Evolutionary conservation across 2,329 filamentous ascomycete genomes (phyloP), one percentile per base, ranked within the genome.

Genomic region (Myrmaecium sp.): DNA sequence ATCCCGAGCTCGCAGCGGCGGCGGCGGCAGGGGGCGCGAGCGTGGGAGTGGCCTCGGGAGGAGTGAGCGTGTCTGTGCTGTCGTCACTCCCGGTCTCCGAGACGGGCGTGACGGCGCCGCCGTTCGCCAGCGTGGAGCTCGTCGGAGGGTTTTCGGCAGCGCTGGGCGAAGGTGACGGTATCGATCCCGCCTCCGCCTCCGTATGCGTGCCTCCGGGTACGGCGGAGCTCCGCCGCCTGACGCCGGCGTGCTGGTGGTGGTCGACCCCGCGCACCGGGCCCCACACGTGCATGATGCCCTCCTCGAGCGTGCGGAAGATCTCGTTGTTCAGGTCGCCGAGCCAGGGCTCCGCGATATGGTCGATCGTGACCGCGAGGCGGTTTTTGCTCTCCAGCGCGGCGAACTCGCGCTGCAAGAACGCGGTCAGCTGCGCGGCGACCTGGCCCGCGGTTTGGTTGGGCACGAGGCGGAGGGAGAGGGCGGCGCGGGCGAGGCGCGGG

Each of bases 341-440:
- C 89, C 89, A 98, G 0, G 89, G 83, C 45, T 98, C 89, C 0
- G 89, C 86, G 52, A 80, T 76, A 45, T 94, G 89, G 37, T 93
- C 83, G 36, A 98, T 84, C 16, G 73, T 74, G 20, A 98, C 69
- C 2, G 64, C 75, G 18, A 98, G 62, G 5, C 62, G 66, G 42
- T 98, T 98, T 33, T 79, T 74, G 1, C 81, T 86, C 16, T 74
- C 73, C 2, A 95, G 69, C 10, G 64, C 54, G 1, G 60, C 62
- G 43, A 94, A 98, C 37, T 83, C 68, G 8, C 65, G 57, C 24
- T 70, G 52, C 0, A 94, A 60, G 42, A 77, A 91, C 2, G 58
- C 47, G 1, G 62, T 69, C 4, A 98, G 60, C 0, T 66, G 60
- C 10, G 64, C 57, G 3, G 79, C 74, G 7, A 95, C 72, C n/a